These are phyloP conservation scores for Jasminum sambac DNA, from an alignment of 257 asterid genomes.

Conservation along the genomic window DNA sequence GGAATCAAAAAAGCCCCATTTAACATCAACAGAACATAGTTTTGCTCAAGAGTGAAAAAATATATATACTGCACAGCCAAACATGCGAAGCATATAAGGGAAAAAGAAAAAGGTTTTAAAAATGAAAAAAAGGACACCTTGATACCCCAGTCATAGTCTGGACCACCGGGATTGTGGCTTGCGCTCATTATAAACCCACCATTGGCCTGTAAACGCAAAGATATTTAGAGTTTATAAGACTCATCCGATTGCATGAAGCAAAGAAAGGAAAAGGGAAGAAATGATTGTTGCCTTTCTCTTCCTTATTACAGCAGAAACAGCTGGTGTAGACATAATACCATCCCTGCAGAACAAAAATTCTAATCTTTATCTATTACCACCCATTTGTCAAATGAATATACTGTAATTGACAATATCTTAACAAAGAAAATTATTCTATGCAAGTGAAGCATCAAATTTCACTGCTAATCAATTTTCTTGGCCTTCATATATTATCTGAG, in stretches of 20 bases:
- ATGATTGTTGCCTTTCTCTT: conserved; percentile 65
- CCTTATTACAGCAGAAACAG: conserved; percentile 95
- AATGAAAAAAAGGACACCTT: conserved; percentile 58
- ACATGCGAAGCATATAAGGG: not conserved
- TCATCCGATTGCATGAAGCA: conserved; percentile 2
- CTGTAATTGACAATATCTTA: not conserved
- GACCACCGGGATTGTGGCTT: conserved; percentile 99
- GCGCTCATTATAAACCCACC: conserved; percentile 99
- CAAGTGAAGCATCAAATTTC: not conserved
- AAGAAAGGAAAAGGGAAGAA: conserved; percentile 22
- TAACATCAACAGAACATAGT: not conserved
- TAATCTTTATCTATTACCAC: conserved; percentile 7
- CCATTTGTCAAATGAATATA: not conserved
- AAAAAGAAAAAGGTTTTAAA: no score
- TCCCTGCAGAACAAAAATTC: conserved; percentile 55
- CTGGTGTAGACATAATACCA: conserved; percentile 90
- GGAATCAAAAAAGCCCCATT: conserved; percentile 15
- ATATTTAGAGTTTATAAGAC: conserved; percentile 19
- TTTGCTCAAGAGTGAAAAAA: not conserved
- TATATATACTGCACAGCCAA: not conserved
- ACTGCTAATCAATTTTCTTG: not conserved
- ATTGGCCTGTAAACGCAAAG: conserved; percentile 61
- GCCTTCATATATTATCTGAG: not conserved
- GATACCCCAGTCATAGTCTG: conserved; percentile 98
- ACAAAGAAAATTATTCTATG: not conserved